A percentile compares a stretch with the other conserved stretches of the same genome.
phyloP scores from a whole-genome alignment of 2,329 filamentous ascomycete genomes.

The Grosmannia huntii region DNA sequence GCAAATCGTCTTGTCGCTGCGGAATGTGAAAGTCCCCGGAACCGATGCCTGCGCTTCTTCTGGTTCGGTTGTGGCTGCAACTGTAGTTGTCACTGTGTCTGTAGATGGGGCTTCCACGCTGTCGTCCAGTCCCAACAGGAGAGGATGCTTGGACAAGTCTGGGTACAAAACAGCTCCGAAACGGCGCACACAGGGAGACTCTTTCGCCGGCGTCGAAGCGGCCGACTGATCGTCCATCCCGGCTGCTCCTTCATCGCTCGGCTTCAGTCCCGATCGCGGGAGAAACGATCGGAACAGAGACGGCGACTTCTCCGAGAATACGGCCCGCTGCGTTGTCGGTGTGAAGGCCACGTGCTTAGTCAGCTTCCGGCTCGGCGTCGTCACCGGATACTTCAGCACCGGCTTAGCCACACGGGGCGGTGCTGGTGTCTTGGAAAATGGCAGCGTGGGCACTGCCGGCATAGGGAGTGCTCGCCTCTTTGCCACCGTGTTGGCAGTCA shows the following conservation, averaged over 20 bases:
- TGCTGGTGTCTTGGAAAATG: slow-evolving; percentile 32
- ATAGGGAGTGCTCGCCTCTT: slow-evolving; percentile 34
- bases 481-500: slow-evolving; percentile 14
- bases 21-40: slow-evolving; percentile 51
- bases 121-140: background rate
- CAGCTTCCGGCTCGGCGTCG: slow-evolving; percentile 54
- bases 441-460: slow-evolving; percentile 18
- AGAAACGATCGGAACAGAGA: slow-evolving; percentile 40
- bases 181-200: slow-evolving; percentile 8
- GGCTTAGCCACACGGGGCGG: slow-evolving; percentile 35
- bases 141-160: slow-evolving; percentile 29
- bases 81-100: background rate
- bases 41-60: slow-evolving; percentile 21
- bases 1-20: slow-evolving; percentile 50
- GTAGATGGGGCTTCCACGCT: background rate
- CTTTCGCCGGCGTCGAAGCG: background rate
- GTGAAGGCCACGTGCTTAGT: slow-evolving; percentile 72
- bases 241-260: background rate
- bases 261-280: slow-evolving; percentile 22
- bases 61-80: slow-evolving; percentile 12
- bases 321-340: slow-evolving; percentile 46
- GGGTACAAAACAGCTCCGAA: slow-evolving; percentile 33
- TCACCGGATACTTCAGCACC: slow-evolving; percentile 38
- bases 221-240: background rate
- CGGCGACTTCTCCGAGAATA: slow-evolving; percentile 35